These are phyloP conservation scores for Aspergillus sp. DNA, from an alignment of 2,329 filamentous ascomycete species.

Conservation along the genomic window DNA sequence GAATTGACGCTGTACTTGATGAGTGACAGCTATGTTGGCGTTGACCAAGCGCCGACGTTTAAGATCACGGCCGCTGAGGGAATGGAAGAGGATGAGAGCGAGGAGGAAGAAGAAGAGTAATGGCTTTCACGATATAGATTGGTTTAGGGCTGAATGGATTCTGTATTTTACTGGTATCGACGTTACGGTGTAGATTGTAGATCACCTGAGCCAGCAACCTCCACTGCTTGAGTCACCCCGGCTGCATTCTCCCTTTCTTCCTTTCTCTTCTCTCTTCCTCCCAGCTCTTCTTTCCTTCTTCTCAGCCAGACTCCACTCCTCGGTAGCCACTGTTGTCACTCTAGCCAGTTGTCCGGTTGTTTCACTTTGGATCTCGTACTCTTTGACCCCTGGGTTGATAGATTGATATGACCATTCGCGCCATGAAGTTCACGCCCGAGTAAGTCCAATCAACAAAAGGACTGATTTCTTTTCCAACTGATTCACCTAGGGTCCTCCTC, in stretches of 20 bases:
- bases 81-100: constrained; percentile 88
- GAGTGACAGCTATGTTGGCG: constrained; percentile 93
- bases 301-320: background rate
- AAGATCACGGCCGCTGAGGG: constrained; percentile 77
- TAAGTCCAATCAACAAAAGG: constrained; percentile 13
- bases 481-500: constrained; percentile 32
- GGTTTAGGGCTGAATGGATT: no score
- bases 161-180: no score
- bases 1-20: constrained; percentile 87
- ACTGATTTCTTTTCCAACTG: background rate
- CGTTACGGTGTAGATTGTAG: no score
- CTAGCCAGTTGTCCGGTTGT: constrained; percentile 1
- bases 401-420: constrained; percentile 31
- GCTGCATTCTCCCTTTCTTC: background rate
- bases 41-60: constrained; percentile 91
- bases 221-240: no score
- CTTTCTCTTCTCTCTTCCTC: background rate
- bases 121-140: no score
- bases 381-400: constrained; percentile 9
- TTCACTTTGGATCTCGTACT: constrained; percentile 7
- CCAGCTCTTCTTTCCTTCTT: constrained; percentile 1
- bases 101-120: constrained; percentile 71
- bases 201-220: no score
- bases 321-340: no score
- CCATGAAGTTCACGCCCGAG: constrained; percentile 35